Percentiles rank a stretch among this genome's conserved stretches.
These are phyloP conservation scores for Trametes cubensis DNA, from an alignment of 768 basidiomycete species.

Conservation along the genomic window DNA sequence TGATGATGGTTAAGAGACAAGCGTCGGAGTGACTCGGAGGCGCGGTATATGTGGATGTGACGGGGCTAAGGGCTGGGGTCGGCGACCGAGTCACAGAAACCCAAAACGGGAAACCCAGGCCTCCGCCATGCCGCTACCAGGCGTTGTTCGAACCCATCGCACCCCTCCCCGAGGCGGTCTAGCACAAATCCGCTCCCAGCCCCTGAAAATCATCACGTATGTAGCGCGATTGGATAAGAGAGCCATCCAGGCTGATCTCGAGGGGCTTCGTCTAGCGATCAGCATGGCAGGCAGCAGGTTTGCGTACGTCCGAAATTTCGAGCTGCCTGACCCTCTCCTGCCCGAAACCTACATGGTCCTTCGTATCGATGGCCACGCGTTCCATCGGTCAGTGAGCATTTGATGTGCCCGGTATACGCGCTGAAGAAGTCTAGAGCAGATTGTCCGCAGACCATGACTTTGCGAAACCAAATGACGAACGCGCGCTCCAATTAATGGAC, in stretches of 20 bases:
- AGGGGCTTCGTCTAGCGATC: background rate
- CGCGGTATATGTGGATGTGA: slow-evolving; percentile 21
- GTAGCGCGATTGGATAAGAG: background rate
- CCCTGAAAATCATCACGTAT: slow-evolving; percentile 1
- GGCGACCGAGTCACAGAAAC: slow-evolving; percentile 32
- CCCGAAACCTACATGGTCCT: slow-evolving; percentile 84
- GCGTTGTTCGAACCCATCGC: slow-evolving; percentile 12
- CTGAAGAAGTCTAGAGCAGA: slow-evolving; percentile 40
- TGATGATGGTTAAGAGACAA: slow-evolving; percentile 30
- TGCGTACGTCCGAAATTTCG: slow-evolving; percentile 87
- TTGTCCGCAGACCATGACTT: slow-evolving; percentile 86
- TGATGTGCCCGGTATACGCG: background rate
- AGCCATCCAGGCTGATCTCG: background rate
- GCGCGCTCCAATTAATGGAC: slow-evolving; percentile 91
- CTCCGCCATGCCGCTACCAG: slow-evolving; percentile 23
- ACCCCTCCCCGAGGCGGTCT: slow-evolving; percentile 7
- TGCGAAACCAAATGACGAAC: slow-evolving; percentile 87
- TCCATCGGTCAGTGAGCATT: slow-evolving; percentile 70
- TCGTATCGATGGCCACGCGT: slow-evolving; percentile 90
- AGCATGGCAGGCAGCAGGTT: slow-evolving; percentile 92
- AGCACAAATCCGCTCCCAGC: background rate
- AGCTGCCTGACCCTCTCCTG: slow-evolving; percentile 83
- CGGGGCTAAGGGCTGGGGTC: slow-evolving; percentile 28
- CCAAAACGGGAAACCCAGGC: slow-evolving; percentile 19
- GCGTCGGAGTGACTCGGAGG: slow-evolving; percentile 26